Base-by-base conservation (phyloP, 148 eudicot species). In the Dysphania ambrosioides region DNA sequence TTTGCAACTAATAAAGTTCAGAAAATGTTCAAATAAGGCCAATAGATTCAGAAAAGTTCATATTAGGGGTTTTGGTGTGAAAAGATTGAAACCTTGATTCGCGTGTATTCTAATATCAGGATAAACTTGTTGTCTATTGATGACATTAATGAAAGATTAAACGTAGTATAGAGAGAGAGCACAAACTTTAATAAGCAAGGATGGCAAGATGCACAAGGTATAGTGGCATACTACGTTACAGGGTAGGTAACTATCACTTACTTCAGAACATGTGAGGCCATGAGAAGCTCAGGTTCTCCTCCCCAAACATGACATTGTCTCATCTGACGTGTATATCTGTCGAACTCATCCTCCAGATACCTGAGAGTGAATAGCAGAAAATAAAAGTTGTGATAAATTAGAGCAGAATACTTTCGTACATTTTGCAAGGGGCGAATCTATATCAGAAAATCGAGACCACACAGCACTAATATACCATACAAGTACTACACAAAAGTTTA, bases 201-300 rank as follows among this genome's bases (percentile, higher is more conserved):
- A 49, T 35, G 51, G 29, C 51, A 69, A 71, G 34, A 42, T 60
- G 49, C 38, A 58, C 16, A 35, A 44, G 21, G 11, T 55, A 35
- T 30, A 34, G 26, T 49, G 21, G 11, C 40, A 35, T 30, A 34
- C 34, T 49, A 23, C 9, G n/a, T 35, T 51, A 29, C 35, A 71
- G 30, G 51, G 47, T 36, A 30, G 11, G n/a, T 13, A 62, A 55
- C 64, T 74, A 42, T 70, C 60, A 78, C 93, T 74, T 83, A 92
- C 96, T 82, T 76, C 49, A 92, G 86, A n/a, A 90, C 97, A 85
- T 90, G 89, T 2, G 96, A 88, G 44, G 97, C 81, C 97, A 92
- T 92, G 53, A 92, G 91, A 66, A 92, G 88, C 85, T 92, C 97
- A 41, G 96, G 93, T 85, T 92, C 97, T 62, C 97, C 97, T 76